These are phyloP conservation scores for Striga hermonthica DNA, from an alignment of 305 asterid species.

Conservation along the genomic window DNA sequence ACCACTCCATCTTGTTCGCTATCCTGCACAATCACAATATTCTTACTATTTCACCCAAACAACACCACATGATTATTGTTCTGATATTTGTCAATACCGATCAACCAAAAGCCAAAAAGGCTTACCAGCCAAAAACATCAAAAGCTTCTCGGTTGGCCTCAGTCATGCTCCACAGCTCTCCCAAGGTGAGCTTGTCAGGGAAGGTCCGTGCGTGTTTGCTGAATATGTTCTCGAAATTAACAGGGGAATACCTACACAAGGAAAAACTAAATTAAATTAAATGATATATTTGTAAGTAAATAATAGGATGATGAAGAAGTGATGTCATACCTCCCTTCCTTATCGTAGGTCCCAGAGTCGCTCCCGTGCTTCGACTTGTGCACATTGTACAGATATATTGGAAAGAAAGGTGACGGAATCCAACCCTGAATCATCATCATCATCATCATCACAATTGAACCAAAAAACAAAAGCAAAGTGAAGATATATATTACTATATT, in stretches of 20 bases:
- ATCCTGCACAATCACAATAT: conserved; percentile 43
- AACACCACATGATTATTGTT: too few species aligned
- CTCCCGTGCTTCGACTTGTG: conserved; percentile 83
- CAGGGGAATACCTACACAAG: conserved; percentile 50
- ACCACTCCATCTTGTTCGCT: conserved; percentile 65
- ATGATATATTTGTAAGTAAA: not conserved
- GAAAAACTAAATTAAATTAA: not conserved
- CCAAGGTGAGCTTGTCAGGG: conserved; percentile 64
- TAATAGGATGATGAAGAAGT: not conserved
- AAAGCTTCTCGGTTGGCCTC: conserved; percentile 54
- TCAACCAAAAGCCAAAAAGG: not conserved
- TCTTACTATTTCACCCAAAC: too few species aligned
- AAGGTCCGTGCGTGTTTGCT: conserved; percentile 58
- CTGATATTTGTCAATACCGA: too few species aligned
- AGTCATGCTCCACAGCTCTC: conserved; percentile 72
- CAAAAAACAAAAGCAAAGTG: too few species aligned
- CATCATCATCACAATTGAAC: too few species aligned
- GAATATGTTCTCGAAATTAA: conserved; percentile 64
- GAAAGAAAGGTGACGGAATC: conserved; percentile 69
- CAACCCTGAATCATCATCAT: conserved; percentile 57
- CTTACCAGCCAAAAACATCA: conserved; percentile 66
- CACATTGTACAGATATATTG: conserved; percentile 59
- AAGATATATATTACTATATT: too few species aligned
- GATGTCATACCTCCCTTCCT: conserved; percentile 54
- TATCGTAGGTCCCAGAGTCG: conserved; percentile 60